phyloP scores from a whole-genome alignment of 306 rosid species.

The Luffa acutangula region DNA sequence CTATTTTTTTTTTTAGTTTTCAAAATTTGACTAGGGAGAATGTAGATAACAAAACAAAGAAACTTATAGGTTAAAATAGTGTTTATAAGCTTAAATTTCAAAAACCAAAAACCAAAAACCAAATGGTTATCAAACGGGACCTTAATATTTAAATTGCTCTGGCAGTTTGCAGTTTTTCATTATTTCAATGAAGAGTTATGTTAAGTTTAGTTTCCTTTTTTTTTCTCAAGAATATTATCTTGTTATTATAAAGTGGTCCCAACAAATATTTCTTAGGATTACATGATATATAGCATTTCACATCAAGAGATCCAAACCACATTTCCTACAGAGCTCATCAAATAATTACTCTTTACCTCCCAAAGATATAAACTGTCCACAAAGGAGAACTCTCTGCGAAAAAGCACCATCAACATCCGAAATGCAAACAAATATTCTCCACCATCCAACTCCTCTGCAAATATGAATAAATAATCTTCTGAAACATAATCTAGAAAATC shows the following conservation, averaged over 20 bases:
- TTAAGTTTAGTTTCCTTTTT: background rate
- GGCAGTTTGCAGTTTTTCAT: background rate
- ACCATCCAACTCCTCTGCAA: conserved; percentile 91
- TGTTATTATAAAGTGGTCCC: background rate
- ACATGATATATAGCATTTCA: background rate
- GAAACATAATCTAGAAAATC: background rate
- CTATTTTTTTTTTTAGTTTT: too few relatives aligned
- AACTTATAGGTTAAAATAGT: too few relatives aligned
- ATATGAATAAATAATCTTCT: conserved; percentile 13
- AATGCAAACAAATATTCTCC: conserved; percentile 94
- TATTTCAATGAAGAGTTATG: background rate
- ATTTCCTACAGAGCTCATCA: background rate
- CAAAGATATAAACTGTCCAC: conserved; percentile 87
- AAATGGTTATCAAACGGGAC: too few relatives aligned
- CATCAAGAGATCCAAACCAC: conserved; percentile 3
- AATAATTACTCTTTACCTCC: conserved; percentile 58
- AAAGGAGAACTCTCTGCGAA: conserved; percentile 91
- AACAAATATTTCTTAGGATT: background rate
- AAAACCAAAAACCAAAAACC: too few relatives aligned
- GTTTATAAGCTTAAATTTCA: too few relatives aligned
- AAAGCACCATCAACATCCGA: conserved; percentile 98
- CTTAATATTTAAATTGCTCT: background rate
- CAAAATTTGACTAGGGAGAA: too few relatives aligned
- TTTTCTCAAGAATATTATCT: background rate
- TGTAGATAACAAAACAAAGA: too few relatives aligned